Conservation (phyloP, 2,329 filamentous ascomycete genomes). For the Byssoonygena ceratinophila region DNA sequence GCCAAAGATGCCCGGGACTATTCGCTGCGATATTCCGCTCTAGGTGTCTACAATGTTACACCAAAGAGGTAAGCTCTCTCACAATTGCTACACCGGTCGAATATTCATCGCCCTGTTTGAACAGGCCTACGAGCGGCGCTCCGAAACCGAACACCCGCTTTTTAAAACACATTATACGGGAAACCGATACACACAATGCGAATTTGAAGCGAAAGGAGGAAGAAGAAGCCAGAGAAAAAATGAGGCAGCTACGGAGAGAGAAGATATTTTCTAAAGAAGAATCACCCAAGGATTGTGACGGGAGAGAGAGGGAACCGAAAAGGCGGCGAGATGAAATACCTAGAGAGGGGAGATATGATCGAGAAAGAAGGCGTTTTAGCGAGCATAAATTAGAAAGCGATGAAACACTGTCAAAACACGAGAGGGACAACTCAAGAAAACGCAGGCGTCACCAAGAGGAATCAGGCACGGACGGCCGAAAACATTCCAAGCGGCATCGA, state of each 20-base stretch:
- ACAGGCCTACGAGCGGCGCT: conserved; percentile 52
- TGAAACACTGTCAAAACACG: neutral
- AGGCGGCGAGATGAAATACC: conserved; percentile 20
- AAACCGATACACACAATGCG: conserved; percentile 81
- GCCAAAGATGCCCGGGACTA: conserved; percentile 66
- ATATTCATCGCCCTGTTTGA: neutral
- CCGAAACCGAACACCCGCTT: conserved; percentile 90
- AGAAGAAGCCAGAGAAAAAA: conserved; percentile 61
- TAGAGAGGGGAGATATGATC: conserved; percentile 17
- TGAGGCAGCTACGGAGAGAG: conserved; percentile 48
- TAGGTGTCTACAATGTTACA: conserved; percentile 60
- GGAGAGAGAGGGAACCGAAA: conserved; percentile 8
- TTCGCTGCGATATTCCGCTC: conserved; percentile 61
- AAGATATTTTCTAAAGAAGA: conserved; percentile 32
- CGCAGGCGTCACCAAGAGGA: neutral
- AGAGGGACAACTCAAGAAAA: neutral
- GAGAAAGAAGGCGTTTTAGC: conserved; percentile 19
- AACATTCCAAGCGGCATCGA: neutral
- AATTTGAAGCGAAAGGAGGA: conserved; percentile 74
- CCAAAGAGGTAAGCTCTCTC: conserved; percentile 40
- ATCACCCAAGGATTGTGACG: conserved; percentile 14
- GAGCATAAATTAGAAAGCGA: conserved; percentile 9
- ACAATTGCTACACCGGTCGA: neutral
- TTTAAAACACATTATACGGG: conserved; percentile 73
- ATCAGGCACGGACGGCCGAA: neutral